A percentile compares a stretch with the other conserved stretches of the same genome.
These are phyloP conservation scores for Talaromyces sp. DNA, from an alignment of 2,329 filamentous ascomycete species.

Conservation along the genomic window DNA sequence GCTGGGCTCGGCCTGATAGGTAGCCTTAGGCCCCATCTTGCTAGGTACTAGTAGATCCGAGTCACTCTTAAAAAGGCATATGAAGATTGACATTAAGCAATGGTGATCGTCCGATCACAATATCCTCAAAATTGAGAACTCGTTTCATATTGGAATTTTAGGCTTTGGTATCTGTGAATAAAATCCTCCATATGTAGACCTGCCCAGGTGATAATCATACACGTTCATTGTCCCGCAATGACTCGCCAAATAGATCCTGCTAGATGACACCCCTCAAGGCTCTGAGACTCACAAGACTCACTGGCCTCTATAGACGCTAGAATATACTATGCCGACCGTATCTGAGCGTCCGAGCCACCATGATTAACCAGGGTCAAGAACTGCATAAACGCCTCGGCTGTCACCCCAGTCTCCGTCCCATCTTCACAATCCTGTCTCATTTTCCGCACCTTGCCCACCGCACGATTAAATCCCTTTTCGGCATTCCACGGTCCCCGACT, in stretches of 20 bases:
- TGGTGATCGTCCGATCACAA: too few relatives aligned
- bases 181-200: too few relatives aligned
- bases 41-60: neutral
- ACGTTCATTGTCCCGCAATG: slow-evolving; percentile 13
- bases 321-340: neutral
- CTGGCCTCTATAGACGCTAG: neutral
- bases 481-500: slow-evolving; percentile 43
- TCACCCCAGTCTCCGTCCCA: slow-evolving; percentile 32
- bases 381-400: slow-evolving; percentile 41
- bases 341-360: neutral
- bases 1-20: neutral
- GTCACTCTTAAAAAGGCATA: neutral
- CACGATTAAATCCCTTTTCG: slow-evolving; percentile 48
- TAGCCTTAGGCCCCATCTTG: too few relatives aligned
- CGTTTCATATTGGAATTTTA: neutral
- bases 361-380: slow-evolving; percentile 37
- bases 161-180: neutral
- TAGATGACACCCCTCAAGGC: neutral
- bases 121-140: too few relatives aligned
- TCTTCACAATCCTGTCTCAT: slow-evolving; percentile 41
- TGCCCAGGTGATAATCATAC: neutral
- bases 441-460: slow-evolving; percentile 42
- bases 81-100: neutral
- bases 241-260: neutral
- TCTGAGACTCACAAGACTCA: neutral